Evolutionary conservation across 805 yeast genomes (phyloP), one percentile per base, ranked within the genome.

Genomic region (Wickerhamomyces tratensis): DNA sequence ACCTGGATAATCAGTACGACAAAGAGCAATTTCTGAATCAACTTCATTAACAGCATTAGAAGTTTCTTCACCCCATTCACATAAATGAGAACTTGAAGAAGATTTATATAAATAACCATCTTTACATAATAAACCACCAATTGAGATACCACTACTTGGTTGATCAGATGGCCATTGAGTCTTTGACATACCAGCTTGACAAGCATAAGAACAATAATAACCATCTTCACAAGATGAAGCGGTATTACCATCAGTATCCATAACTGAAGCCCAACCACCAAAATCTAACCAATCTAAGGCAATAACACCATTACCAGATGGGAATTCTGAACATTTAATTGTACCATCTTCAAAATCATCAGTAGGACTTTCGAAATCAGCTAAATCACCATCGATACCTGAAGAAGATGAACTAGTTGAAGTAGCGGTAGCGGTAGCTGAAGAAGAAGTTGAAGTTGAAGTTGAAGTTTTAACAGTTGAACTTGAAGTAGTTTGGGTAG

Each of bases 1-100:
- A 65, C 88, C 88, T 55, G 88, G 88, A 67, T 81, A 81, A 63
- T 81, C 88, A 48, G 88, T 81, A 71, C 86, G 75, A 64, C 88
- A 81, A 46, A 81, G 68, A 38, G 86, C 79, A 48, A 82, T 80
- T 38, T 67, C 65, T 46, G 75, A 58, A 48, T 56, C 56, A 43
- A 78, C 59, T 48, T 78, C 61, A 46, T 77, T 72, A 37, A 65
- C 70, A 44, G 78, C 82, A 41, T 56, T 52, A 41, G 86, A 84
- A 41, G 72, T 59, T 44, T 76, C 60, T 37, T 58, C 62, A 50
- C 82, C 87, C 79, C 82, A 75, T 60, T 70, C 76, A 72, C 88
- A 82, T 56, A 82, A 67, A 64, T 71, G 66, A 41, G 74, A 67
- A 36, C 64, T 40, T 54, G 67, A 63, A 7, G 68, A 49, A 38